Conservation (phyloP, 331 rosid species). For the Prunus yedoensis region DNA sequence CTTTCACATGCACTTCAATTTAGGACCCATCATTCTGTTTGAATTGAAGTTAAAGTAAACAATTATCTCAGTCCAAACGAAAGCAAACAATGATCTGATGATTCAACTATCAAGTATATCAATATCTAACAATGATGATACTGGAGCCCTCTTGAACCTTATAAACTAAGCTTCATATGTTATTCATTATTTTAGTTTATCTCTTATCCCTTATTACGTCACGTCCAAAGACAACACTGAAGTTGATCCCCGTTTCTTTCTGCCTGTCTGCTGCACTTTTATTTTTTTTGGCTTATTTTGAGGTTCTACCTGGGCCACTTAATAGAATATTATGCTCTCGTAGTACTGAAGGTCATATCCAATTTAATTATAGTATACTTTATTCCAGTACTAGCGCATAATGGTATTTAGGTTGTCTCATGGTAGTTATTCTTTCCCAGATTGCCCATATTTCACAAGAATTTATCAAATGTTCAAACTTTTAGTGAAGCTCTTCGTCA, state of each 20-base stretch:
- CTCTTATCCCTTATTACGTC: background rate
- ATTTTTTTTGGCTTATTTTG: background rate
- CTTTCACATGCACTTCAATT: background rate
- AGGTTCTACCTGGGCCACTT: background rate
- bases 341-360: background rate
- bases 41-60: background rate
- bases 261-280: background rate
- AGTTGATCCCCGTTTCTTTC: background rate
- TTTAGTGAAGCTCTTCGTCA: slow-evolving; percentile 54
- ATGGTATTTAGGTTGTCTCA: slow-evolving; percentile 21
- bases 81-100: background rate
- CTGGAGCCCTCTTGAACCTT: background rate
- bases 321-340: background rate
- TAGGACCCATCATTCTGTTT: background rate
- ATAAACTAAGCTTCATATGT: background rate
- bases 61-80: background rate
- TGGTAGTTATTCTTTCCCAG: slow-evolving; percentile 40
- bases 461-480: slow-evolving; percentile 53
- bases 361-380: background rate
- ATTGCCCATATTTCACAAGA: slow-evolving; percentile 57
- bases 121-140: background rate
- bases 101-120: background rate
- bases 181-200: background rate
- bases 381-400: background rate
- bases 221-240: background rate